A percentile compares a stretch with the other conserved stretches of the same genome.
These are phyloP conservation scores for Dryas drummondii DNA, from an alignment of 306 rosid genomes.

Conservation along the genomic window DNA sequence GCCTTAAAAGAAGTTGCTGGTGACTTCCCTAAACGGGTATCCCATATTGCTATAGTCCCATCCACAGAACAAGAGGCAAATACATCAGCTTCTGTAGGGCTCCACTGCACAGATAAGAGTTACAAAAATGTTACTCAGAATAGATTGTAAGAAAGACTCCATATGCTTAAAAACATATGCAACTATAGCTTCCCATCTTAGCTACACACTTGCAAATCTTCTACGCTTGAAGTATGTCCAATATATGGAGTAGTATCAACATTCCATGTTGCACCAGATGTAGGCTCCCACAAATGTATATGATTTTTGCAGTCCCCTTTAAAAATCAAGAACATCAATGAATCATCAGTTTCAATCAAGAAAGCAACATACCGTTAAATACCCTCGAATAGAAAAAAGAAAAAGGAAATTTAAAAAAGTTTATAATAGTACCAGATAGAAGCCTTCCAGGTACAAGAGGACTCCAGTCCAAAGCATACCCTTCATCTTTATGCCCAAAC, in stretches of 20 bases:
- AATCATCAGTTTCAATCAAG: slow-evolving; percentile 12
- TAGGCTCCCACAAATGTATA: slow-evolving; percentile 88
- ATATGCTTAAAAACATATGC: slow-evolving; percentile 19
- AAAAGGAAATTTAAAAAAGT: slow-evolving; percentile 7
- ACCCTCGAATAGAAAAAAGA: neutral
- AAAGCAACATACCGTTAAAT: slow-evolving; percentile 12
- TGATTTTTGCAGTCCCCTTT: slow-evolving; percentile 81
- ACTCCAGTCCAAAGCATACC: slow-evolving; percentile 93
- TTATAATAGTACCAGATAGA: slow-evolving; percentile 56
- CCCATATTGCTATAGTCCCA: slow-evolving; percentile 87
- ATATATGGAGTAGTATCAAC: slow-evolving; percentile 60
- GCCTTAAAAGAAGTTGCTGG: slow-evolving; percentile 61
- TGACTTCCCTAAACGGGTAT: slow-evolving; percentile 69
- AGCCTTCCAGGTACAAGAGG: slow-evolving; percentile 78
- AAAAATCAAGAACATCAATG: slow-evolving; percentile 14
- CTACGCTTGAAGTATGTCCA: slow-evolving; percentile 84
- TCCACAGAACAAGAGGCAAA: slow-evolving; percentile 92
- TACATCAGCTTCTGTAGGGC: slow-evolving; percentile 74
- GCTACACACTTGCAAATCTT: slow-evolving; percentile 78
- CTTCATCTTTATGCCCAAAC: slow-evolving; percentile 82
- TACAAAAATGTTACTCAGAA: slow-evolving; percentile 5
- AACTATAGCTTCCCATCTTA: slow-evolving; percentile 23
- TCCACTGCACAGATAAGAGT: slow-evolving; percentile 69
- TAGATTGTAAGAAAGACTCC: slow-evolving; percentile 1
- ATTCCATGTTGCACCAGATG: slow-evolving; percentile 72